A percentile compares a stretch with the other conserved stretches of the same genome.
These are phyloP conservation scores for Trametes versicolor DNA, from an alignment of 1,284 basidiomycete species.

Conservation along the genomic window DNA sequence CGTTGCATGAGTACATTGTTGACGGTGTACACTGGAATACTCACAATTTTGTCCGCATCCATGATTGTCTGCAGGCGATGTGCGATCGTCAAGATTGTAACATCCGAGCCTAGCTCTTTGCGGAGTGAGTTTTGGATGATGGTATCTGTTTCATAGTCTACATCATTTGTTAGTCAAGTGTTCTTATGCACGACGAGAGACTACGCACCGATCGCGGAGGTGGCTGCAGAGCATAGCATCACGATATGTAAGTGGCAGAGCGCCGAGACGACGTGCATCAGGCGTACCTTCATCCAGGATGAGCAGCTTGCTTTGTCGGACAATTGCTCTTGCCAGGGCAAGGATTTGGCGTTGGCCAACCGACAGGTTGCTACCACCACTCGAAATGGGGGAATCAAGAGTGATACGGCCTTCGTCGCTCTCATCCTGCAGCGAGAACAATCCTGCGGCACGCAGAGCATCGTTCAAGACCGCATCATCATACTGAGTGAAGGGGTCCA, in stretches of 20 bases:
- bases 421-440: constrained; percentile 43
- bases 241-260: constrained; percentile 25
- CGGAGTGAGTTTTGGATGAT: constrained; percentile 56
- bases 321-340: constrained; percentile 48
- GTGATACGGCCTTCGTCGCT: constrained; percentile 43
- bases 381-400: constrained; percentile 46
- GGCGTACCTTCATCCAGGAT: constrained; percentile 46
- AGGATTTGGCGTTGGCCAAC: constrained; percentile 53
- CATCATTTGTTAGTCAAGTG: neutral
- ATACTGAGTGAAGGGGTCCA: constrained; percentile 59
- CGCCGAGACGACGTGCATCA: neutral
- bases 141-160: constrained; percentile 38
- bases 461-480: constrained; percentile 54
- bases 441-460: constrained; percentile 44
- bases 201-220: constrained; percentile 59
- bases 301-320: constrained; percentile 46
- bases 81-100: constrained; percentile 70
- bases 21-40: constrained; percentile 37
- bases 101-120: constrained; percentile 57
- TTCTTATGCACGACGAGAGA: neutral
- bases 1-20: neutral
- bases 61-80: constrained; percentile 77
- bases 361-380: constrained; percentile 51
- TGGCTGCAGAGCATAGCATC: constrained; percentile 41
- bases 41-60: constrained; percentile 50